Base-by-base conservation (phyloP, 495 filamentous ascomycete genomes). In the Entonaema liquescens region DNA sequence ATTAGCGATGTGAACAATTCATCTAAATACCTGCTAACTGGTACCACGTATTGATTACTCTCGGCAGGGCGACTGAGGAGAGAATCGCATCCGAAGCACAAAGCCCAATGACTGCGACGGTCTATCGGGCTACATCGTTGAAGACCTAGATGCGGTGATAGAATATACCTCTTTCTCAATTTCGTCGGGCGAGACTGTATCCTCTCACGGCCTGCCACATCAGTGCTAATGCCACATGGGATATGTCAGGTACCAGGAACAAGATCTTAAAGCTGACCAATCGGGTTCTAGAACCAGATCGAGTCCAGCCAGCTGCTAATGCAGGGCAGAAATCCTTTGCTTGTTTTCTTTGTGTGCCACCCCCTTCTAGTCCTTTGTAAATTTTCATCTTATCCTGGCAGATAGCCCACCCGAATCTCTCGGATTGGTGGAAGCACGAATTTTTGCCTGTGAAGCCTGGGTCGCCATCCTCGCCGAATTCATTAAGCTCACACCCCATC, bases 221-320 rank as follows among this genome's bases (percentile, higher is more conserved):
- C 67, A 71, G 49, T 57, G 50, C 50, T 23, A 49, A 67, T 66
- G 63, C 54, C 76, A 74, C 72, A 73, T 73, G 73, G 63, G 17
- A 47, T 17, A 76, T 76, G 75, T 77, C 79, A 79, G 77, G 79
- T 77, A 79, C 77, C 77, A 77, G 76, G 74, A 72, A 75, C 75
- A 52, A 61, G 56, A 65, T 68, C 71, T 71, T 33, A 42, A 36
- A 47, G 21, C 44, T 12, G 56, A 49, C 72, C 72, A 74, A 74
- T 74, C 67, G 72, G 64, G 64, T 58, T 60, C 54, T 62, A 62
- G 65, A 67, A 72, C 44, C 47, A 59, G 13, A 50, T 35, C 29
- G 65, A 67, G 19, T 55, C 28, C 56, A 56, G 58, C 42, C 40
- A 60, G 62, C 57, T 74, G 52, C 61, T 69, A 19, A 68, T 73